Evolutionary conservation across 805 yeast genomes (phyloP), one percentile per base, ranked within the genome.

Genomic region (Ogataea ramenticola): DNA sequence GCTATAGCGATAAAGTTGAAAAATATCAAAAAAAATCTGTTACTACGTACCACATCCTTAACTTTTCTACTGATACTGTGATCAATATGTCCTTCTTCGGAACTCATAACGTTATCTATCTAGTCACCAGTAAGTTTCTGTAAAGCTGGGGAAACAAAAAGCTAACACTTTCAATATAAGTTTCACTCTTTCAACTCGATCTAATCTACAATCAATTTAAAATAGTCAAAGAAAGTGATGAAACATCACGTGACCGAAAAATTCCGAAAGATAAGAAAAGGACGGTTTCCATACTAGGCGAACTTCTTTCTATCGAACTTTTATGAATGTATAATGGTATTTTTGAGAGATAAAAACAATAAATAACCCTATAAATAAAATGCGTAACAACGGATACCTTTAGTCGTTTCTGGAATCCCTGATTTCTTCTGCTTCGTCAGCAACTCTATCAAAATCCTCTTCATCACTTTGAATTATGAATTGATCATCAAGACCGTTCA

Each of bases 381-480:
- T 24, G 27, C 27, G 10, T 24, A 24, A 24, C 27, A 7, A 24
- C 10, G 10, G 6, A 24, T 7, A 24, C 27, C 27, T n/a, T n/a
- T 24, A 24, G 27, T 24, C 27, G 27, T 24, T 24, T 24, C 27
- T 24, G 10, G 27, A 24, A 24, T 24, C 27, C 27, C 10, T 10
- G 10, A 7, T 24, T 6, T 10, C 27, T 10, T 24, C 27, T 24
- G 10, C 12, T 7, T 30, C 16, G n/a, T 30, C 11, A 32, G 12
- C 11, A 4, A 6, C 16, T 6, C 11, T 6, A 34, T 34, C 37
- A 12, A 19, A 39, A 29, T 39, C 41, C 33, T 74, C 79, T 32
- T 74, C 79, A 41, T 74, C 79, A 50, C 75, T 70, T 30, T 63
- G 72, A 39, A 74, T 68, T n/a, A 70, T 62, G 44, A 74, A 74